A percentile compares a stretch with the other conserved stretches of the same genome.
phyloP scores from a whole-genome alignment of 2,329 filamentous ascomycete genomes.

The Tolypocladium capitatum region DNA sequence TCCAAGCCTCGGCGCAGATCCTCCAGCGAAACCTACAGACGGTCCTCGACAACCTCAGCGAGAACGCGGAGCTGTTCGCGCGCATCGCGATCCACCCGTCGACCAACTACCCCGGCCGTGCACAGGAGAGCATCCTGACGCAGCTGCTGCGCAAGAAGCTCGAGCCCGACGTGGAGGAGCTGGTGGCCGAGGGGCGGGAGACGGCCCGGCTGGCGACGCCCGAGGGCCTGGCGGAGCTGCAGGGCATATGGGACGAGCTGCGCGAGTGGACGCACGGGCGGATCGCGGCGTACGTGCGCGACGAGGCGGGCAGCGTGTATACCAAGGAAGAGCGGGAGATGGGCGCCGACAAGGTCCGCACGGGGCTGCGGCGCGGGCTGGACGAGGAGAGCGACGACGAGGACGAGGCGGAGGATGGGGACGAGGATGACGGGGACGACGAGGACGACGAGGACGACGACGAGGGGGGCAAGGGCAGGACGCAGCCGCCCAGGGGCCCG shows the following conservation, averaged over 20 bases:
- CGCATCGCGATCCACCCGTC: constrained; percentile 63
- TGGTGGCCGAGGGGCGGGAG: constrained; percentile 51
- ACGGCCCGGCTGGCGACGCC: constrained; percentile 26
- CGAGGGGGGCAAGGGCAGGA: constrained; percentile 6
- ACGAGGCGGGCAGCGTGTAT: constrained; percentile 46
- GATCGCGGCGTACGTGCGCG: constrained; percentile 27
- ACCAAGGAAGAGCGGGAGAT: constrained; percentile 55
- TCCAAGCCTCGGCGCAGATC: constrained; percentile 60
- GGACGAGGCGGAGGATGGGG: constrained; percentile 34
- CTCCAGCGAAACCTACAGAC: constrained; percentile 57
- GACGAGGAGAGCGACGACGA: constrained; percentile 41
- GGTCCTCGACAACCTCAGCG: constrained; percentile 50
- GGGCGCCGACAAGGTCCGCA: constrained; percentile 58
- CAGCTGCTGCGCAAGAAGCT: constrained; percentile 72
- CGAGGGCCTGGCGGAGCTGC: constrained; percentile 30
- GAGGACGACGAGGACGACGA: constrained; percentile 12
- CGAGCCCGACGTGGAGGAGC: constrained; percentile 63
- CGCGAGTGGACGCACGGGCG: constrained; percentile 26
- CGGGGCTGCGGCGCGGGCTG: constrained; percentile 48
- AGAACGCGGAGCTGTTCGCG: constrained; percentile 54
- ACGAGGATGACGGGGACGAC: constrained; percentile 12
- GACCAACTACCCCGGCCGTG: constrained; percentile 59
- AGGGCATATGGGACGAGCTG: constrained; percentile 43
- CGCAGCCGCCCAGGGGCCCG: constrained; percentile 18
- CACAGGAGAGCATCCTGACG: constrained; percentile 50